Percentiles rank a stretch among this genome's conserved stretches.
phyloP scores from a whole-genome alignment of 345 rosid species.

The Eucalyptus marginata region DNA sequence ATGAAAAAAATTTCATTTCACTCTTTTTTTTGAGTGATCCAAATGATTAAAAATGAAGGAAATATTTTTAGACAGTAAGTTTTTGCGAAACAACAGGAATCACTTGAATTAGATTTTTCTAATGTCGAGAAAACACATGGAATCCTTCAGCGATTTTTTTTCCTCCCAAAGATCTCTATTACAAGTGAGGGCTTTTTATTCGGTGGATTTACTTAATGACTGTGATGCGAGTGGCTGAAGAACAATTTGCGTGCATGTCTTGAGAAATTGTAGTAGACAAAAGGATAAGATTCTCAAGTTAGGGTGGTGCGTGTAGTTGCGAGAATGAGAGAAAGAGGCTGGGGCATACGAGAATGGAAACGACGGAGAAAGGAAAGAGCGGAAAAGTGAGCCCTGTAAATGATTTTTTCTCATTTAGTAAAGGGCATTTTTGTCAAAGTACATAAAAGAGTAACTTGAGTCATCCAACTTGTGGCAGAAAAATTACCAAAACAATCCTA shows the following conservation, averaged over 20 bases:
- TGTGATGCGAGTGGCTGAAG: not conserved
- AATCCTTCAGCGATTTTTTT: not conserved
- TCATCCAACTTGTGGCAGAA: not conserved
- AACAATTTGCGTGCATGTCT: not conserved
- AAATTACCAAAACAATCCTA: too few relatives aligned
- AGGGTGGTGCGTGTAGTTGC: not conserved
- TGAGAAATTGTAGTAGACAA: not conserved
- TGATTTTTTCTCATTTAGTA: not conserved
- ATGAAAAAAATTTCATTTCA: not conserved
- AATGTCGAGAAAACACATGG: not conserved
- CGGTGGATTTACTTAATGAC: not conserved
- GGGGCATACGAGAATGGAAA: not conserved
- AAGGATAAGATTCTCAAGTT: not conserved
- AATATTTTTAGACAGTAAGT: not conserved
- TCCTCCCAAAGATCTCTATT: not conserved
- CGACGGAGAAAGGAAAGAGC: not conserved
- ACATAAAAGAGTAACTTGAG: not conserved
- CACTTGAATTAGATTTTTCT: not conserved
- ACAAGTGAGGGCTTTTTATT: not conserved
- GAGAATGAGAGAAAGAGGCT: not conserved
- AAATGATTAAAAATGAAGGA: not conserved
- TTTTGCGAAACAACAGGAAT: rapidly evolving
- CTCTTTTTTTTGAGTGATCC: not conserved
- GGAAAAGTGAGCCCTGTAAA: not conserved
- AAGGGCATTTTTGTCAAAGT: not conserved